These are phyloP conservation scores for Calonectria ilicicola DNA, from an alignment of 2,329 filamentous ascomycete species.

Conservation along the genomic window DNA sequence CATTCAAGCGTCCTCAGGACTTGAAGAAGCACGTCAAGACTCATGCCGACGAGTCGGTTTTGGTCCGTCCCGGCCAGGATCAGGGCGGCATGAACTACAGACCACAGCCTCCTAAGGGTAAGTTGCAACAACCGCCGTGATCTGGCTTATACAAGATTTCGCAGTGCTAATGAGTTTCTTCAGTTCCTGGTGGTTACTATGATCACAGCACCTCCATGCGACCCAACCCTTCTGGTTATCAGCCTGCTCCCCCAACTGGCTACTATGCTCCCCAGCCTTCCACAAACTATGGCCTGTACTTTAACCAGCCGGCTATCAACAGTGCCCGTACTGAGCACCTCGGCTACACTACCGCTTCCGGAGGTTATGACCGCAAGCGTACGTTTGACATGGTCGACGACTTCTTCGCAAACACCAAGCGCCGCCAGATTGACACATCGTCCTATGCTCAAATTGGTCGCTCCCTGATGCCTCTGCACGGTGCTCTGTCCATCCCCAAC, in stretches of 20 bases:
- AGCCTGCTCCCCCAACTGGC: constrained; percentile 62
- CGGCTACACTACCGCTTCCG: constrained; percentile 65
- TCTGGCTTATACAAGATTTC: constrained; percentile 21
- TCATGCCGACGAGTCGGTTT: constrained; percentile 93
- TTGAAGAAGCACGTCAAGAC: constrained; percentile 99
- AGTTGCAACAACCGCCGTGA: constrained; percentile 43
- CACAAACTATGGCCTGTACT: constrained; percentile 81
- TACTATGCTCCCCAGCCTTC: constrained; percentile 70
- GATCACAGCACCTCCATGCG: constrained; percentile 75
- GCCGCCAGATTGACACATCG: constrained; percentile 86
- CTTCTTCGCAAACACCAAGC: constrained; percentile 94
- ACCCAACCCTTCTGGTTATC: constrained; percentile 65
- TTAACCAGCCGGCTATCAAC: constrained; percentile 73
- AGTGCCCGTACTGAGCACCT: constrained; percentile 70
- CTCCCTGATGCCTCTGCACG: constrained; percentile 84
- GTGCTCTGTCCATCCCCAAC: constrained; percentile 73
- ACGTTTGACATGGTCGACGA: constrained; percentile 91
- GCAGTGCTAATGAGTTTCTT: constrained; percentile 57
- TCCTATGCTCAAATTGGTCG: constrained; percentile 95
- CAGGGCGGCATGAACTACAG: constrained; percentile 68
- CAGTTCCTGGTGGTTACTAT: constrained; percentile 70
- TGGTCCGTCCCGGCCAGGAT: constrained; percentile 66
- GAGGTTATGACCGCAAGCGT: constrained; percentile 81
- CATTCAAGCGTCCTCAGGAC: constrained; percentile 98
- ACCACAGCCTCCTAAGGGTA: constrained; percentile 65